Evolutionary conservation across 2,329 filamentous ascomycete genomes (phyloP).

Genomic region (Nemania diffusa): DNA sequence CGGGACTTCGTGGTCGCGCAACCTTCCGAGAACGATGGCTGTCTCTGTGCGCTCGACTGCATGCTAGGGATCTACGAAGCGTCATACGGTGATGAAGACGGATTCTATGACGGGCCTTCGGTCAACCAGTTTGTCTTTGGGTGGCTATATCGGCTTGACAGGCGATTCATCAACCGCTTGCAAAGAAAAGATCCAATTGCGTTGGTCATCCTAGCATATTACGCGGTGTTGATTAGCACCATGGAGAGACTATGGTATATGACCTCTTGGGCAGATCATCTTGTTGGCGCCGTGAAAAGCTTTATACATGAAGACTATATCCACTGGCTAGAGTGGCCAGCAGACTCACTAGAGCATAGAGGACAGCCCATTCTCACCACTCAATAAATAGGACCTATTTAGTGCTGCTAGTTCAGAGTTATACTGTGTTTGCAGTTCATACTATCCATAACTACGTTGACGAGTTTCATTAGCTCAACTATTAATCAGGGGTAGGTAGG

Average conservation of each 20-base stretch:
- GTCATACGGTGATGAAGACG: slow-evolving; percentile 13
- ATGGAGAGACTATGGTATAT: slow-evolving; percentile 13
- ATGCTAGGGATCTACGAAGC: slow-evolving; percentile 14
- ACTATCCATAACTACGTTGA: no score
- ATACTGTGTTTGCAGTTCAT: no score
- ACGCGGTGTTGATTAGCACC: slow-evolving; percentile 15
- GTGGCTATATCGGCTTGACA: slow-evolving; percentile 11
- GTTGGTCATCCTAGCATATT: slow-evolving; percentile 17
- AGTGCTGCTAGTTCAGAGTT: no score
- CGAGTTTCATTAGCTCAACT: no score
- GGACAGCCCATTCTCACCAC: neutral
- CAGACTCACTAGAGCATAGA: neutral
- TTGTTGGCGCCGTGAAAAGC: neutral
- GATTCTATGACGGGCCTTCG: neutral
- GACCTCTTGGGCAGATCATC: slow-evolving; percentile 8
- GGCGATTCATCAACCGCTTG: neutral
- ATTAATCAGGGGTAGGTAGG: no score
- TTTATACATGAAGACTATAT: slow-evolving; percentile 1
- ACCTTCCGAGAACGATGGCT: neutral
- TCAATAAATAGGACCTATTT: no score
- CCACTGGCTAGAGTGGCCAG: slow-evolving; percentile 12
- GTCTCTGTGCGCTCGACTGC: slow-evolving; percentile 6
- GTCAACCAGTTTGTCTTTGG: slow-evolving; percentile 18
- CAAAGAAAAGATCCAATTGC: neutral
- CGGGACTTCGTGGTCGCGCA: neutral